Base-by-base conservation (phyloP, 306 rosid species). In the Rosa chinensis region DNA sequence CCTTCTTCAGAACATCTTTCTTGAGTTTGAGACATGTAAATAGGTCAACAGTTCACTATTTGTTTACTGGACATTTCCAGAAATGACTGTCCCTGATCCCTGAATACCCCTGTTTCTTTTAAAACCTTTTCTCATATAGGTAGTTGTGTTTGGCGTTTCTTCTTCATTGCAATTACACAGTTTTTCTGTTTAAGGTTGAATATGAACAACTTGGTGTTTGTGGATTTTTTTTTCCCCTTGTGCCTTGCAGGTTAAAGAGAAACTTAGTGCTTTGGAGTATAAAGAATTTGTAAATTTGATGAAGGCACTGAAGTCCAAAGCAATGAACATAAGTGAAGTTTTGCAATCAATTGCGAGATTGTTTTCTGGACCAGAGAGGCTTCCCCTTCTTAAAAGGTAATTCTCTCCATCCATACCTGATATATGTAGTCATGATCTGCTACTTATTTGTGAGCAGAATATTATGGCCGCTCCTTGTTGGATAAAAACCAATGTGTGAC, bases 221-320 rank as follows among this genome's bases (percentile, higher is more conserved):
- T 43, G 67, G 72, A 53, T 79, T 58, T 73, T 72, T 48, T 70
- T 28, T 28, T 28, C 2, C 32, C 78, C 84, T 49, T 72, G 64
- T 81, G 77, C 61, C 70, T 73, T 83, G 16, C 89, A 94, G 98
- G 98, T 92, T 67, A 85, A 85, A 76, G 97, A 87, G 80, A 91
- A 89, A 82, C 97, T 92, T 58, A 87, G 88, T 85, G 73, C 87
- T 52, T 71, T 86, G 10, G 97, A 94, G 80, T 94, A 94, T 82
- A 78, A 77, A 75, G 92, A 89, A 77, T 94, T 92, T 79, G 97
- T 92, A 76, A 85, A 85, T 75, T 89, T 80, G 75, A 92, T 94
- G 97, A 92, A 91, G 84, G 97, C 97, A 53, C 91, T 94, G 10
- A 92, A 92, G 84, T 88, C 92, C 74, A 92, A 94, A 91, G 88